phyloP scores from a whole-genome alignment of 2,329 filamentous ascomycete genomes.

The Trichothecium roseum region DNA sequence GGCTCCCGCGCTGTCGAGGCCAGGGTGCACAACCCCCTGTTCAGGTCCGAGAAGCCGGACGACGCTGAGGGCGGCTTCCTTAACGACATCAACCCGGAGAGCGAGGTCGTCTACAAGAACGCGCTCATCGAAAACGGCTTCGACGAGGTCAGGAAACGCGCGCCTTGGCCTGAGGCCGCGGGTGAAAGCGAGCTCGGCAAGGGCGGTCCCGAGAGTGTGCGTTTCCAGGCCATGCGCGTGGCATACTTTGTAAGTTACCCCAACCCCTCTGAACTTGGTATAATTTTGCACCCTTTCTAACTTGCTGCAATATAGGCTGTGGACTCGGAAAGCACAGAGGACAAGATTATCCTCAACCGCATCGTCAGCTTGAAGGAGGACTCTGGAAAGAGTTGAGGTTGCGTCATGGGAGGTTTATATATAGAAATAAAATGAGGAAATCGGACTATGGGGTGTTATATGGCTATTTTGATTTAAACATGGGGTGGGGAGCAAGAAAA shows the following conservation, averaged over 20 bases:
- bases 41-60: slow-evolving; percentile 72
- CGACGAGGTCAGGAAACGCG: slow-evolving; percentile 58
- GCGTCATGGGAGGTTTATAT: neutral
- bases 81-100: slow-evolving; percentile 69
- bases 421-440: neutral
- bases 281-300: neutral
- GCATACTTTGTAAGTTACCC: slow-evolving; percentile 61
- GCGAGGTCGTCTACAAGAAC: slow-evolving; percentile 60
- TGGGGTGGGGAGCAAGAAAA: too few relatives aligned
- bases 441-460: too few relatives aligned
- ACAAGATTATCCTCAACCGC: slow-evolving; percentile 79
- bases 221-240: slow-evolving; percentile 80
- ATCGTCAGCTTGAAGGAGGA: slow-evolving; percentile 92
- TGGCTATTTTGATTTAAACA: too few relatives aligned
- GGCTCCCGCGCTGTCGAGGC: slow-evolving; percentile 58
- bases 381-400: slow-evolving; percentile 43
- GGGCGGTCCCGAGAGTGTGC: slow-evolving; percentile 56
- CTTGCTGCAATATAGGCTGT: slow-evolving; percentile 39
- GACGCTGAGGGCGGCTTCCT: slow-evolving; percentile 68
- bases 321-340: slow-evolving; percentile 67
- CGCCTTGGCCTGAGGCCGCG: slow-evolving; percentile 68
- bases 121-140: slow-evolving; percentile 74
- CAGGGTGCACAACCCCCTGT: slow-evolving; percentile 66
- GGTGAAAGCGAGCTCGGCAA: slow-evolving; percentile 52
- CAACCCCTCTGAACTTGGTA: neutral